Evolutionary conservation across 2,329 filamentous ascomycete genomes (phyloP), one percentile per base, ranked within the genome.

Genomic region (Xylaria hypoxylon): DNA sequence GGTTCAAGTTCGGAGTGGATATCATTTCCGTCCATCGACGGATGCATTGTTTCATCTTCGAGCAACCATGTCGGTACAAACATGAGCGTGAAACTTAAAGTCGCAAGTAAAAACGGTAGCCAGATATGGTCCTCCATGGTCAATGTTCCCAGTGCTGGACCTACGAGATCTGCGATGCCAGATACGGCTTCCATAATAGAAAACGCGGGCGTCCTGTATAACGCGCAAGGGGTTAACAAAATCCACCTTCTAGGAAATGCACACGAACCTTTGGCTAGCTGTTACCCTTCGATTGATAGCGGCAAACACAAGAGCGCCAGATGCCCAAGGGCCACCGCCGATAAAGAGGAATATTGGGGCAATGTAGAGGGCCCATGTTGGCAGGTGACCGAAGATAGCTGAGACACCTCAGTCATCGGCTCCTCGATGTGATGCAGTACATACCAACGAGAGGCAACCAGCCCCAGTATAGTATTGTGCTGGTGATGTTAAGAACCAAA

Each of bases 141-240:
- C 38, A 66, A 26, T 17, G 56, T 17, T 26, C 64, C 59, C 11
- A 66, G 15, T 13, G 26, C 59, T 5, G 64, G 64, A 7, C 64
- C 64, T 62, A 62, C 33, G 5, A 66, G 59, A 28, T 62, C 64
- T 48, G 64, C 64, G 19, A 66, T 59, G 5, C 64, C 59, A 2
- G 64, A 62, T 15, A 52, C 22, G 7, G 64, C 64, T n/a, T 66
- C 64, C 64, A 66, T 66, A 40, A 66, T 66, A 7, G 64, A 66
- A 44, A 66, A 66, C 1, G 59, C 64, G 7, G 59, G 59, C 3
- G 64, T 66, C 13, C 64, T 66, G 22, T 42, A 7, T n/a, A 26
- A 26, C 17, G 17, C 11, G 33, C 38, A 17, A 56, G 26, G 15
- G 11, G 42, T 44, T 13, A 45, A 22, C 13, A 7, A 44, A 8